These are phyloP conservation scores for Verbena officinalis DNA, from an alignment of 257 asterid species.

Conservation along the genomic window DNA sequence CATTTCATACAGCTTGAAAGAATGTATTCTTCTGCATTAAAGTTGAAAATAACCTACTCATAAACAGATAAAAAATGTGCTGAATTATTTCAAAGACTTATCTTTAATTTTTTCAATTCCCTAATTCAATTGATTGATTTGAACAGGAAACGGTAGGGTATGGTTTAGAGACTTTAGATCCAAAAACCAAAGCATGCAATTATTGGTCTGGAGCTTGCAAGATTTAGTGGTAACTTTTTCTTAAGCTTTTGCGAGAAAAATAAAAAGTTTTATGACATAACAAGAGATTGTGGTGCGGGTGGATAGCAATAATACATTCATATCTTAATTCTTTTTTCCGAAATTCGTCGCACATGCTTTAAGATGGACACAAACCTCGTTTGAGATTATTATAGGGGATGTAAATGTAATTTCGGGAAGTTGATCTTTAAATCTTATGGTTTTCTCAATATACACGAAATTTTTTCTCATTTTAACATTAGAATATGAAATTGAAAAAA, in stretches of 20 bases:
- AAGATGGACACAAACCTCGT: no score
- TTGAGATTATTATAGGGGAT: no score
- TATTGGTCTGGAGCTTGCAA: constrained; percentile 17
- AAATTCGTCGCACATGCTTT: no score
- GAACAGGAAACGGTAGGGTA: background rate
- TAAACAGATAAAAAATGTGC: constrained; percentile 21
- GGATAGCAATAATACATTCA: background rate
- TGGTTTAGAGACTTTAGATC: background rate
- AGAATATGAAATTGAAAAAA: no score
- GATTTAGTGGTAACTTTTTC: constrained; percentile 29
- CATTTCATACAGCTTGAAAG: constrained; percentile 27
- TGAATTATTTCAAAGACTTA: background rate
- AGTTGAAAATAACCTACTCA: constrained; percentile 25
- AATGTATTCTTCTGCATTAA: constrained; percentile 32
- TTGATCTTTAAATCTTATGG: no score
- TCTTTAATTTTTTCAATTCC: background rate
- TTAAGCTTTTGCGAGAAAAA: background rate
- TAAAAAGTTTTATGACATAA: no score
- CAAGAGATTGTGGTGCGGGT: no score
- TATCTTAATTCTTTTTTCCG: no score
- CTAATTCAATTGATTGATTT: background rate
- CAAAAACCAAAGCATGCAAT: constrained; percentile 3
- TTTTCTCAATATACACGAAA: no score
- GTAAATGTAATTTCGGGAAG: no score
- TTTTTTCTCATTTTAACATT: no score